phyloP scores from a whole-genome alignment of 2,329 filamentous ascomycete species.

The Paraphaeosphaeria minitans region DNA sequence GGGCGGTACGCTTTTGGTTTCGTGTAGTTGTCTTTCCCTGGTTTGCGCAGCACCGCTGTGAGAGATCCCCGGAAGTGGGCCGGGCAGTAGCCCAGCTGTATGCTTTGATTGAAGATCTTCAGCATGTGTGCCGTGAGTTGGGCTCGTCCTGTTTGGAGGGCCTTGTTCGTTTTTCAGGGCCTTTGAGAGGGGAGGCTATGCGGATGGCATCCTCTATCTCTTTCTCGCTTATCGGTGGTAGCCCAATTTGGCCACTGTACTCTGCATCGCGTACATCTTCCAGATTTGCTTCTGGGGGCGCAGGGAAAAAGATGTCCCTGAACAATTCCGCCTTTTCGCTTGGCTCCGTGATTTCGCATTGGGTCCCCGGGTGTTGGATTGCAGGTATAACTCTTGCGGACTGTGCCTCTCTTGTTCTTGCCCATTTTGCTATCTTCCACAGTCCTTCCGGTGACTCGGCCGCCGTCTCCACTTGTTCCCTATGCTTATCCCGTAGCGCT shows the following conservation, averaged over 20 bases:
- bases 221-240: conserved; percentile 10
- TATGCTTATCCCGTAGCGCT: too few relatives aligned
- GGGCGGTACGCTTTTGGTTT: conserved; percentile 27
- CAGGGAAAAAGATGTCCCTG: conserved; percentile 26
- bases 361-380: too few relatives aligned
- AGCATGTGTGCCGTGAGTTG: conserved; percentile 10
- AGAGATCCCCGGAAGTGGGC: conserved; percentile 23
- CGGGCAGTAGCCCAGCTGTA: conserved; percentile 23
- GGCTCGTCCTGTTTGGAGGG: conserved; percentile 12
- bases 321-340: conserved; percentile 18
- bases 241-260: conserved; percentile 22
- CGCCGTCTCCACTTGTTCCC: too few relatives aligned
- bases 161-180: conserved; percentile 12
- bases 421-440: too few relatives aligned
- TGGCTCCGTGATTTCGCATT: neutral
- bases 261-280: conserved; percentile 20
- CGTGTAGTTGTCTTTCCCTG: conserved; percentile 33
- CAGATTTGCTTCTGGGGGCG: conserved; percentile 19
- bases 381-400: too few relatives aligned
- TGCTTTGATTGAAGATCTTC: conserved; percentile 24
- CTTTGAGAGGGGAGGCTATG: too few relatives aligned
- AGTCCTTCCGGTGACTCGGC: too few relatives aligned
- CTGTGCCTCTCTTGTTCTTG: too few relatives aligned
- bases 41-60: conserved; percentile 35
- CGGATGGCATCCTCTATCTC: too few relatives aligned